Evolutionary conservation across 2,329 filamentous ascomycete genomes (phyloP).

Genomic region (Hymenoscyphus linearis): DNA sequence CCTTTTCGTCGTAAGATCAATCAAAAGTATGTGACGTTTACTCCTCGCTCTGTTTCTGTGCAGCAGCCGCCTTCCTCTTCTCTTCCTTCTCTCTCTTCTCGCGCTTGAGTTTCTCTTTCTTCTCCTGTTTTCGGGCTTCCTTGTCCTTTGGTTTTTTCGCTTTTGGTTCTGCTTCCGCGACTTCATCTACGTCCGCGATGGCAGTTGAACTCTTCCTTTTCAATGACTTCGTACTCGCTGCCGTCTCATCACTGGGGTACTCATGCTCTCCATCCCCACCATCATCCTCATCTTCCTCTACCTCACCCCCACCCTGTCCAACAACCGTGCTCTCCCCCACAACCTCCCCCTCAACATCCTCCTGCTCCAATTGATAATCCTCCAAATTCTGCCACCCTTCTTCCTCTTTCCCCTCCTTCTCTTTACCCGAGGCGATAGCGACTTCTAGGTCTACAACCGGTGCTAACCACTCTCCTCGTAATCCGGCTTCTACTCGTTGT

Average conservation of each 20-base stretch:
- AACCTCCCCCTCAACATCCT: slow-evolving; percentile 26
- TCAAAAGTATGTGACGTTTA: neutral
- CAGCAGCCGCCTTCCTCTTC: slow-evolving; percentile 31
- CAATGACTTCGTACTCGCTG: slow-evolving; percentile 23
- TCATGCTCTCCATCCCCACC: slow-evolving; percentile 32
- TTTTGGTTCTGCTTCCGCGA: slow-evolving; percentile 40
- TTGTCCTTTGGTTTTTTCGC: slow-evolving; percentile 46
- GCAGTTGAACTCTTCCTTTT: slow-evolving; percentile 18
- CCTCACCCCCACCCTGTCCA: slow-evolving; percentile 36
- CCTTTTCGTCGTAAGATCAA: neutral
- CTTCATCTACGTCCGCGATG: slow-evolving; percentile 28
- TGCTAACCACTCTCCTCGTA: slow-evolving; percentile 45
- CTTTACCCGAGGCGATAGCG: slow-evolving; percentile 23
- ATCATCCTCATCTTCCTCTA: slow-evolving; percentile 33
- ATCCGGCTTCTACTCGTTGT: slow-evolving; percentile 45
- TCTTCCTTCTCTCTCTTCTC: slow-evolving; percentile 58
- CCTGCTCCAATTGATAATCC: slow-evolving; percentile 33
- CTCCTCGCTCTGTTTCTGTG: neutral
- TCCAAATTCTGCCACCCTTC: slow-evolving; percentile 35
- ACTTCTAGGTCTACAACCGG: slow-evolving; percentile 36
- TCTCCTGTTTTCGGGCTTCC: slow-evolving; percentile 38
- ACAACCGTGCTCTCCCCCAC: slow-evolving; percentile 13
- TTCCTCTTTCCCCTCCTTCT: slow-evolving; percentile 20
- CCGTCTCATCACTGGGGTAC: slow-evolving; percentile 29
- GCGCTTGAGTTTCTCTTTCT: slow-evolving; percentile 40